Percentiles rank a stretch among this genome's conserved stretches.
Evolutionary conservation across 805 yeast species (phyloP).

Genomic region (Metschnikowia kunwiensis): DNA sequence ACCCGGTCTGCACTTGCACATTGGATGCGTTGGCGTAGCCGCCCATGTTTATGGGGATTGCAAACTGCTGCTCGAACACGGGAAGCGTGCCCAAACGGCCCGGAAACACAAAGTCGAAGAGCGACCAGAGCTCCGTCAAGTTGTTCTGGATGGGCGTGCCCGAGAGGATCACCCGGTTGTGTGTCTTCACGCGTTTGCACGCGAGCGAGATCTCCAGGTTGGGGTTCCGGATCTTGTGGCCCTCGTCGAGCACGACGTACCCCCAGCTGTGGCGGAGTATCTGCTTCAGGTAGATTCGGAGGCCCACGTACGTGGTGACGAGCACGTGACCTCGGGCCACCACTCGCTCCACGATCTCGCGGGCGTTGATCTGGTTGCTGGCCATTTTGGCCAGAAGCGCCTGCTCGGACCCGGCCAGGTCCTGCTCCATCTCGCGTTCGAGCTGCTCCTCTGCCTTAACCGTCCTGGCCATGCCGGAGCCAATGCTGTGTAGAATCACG

Average conservation of each 20-base stretch:
- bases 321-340: constrained; percentile 73
- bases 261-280: constrained; percentile 78
- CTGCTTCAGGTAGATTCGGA: constrained; percentile 61
- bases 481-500: constrained; percentile 86
- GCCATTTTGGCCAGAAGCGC: constrained; percentile 19
- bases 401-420: constrained; percentile 3
- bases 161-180: constrained; percentile 81
- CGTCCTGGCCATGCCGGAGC: constrained; percentile 65
- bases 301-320: constrained; percentile 88
- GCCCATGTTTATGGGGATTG: constrained; percentile 91
- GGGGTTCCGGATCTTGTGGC: constrained; percentile 95
- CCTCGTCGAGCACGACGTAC: constrained; percentile 89
- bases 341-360: constrained; percentile 54
- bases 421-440: constrained; percentile 42
- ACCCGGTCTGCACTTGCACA: constrained; percentile 93
- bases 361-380: constrained; percentile 38
- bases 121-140: constrained; percentile 86
- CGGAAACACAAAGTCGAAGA: constrained; percentile 93
- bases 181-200: constrained; percentile 80
- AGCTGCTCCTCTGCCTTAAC: constrained; percentile 42
- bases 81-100: constrained; percentile 94
- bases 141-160: constrained; percentile 98
- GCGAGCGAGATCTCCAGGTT: constrained; percentile 82
- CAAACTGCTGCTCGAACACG: constrained; percentile 88
- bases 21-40: constrained; percentile 98